Conservation (phyloP, 1,139 yeast species). For the Diutina siamensis region DNA sequence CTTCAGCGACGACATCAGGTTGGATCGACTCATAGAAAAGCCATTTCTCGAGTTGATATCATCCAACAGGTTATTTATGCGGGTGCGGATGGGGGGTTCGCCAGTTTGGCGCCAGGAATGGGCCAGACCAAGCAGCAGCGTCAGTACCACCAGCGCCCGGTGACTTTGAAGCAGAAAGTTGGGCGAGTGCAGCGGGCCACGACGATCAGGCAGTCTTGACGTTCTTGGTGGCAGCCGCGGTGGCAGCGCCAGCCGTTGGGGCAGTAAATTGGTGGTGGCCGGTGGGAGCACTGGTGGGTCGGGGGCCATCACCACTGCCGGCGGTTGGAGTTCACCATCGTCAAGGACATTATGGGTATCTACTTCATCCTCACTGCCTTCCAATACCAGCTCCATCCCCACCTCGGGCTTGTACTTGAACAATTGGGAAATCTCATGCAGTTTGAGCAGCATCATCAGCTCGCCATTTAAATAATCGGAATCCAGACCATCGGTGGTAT, state of each 20-base stretch:
- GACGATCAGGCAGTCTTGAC: neutral
- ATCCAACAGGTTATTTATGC: neutral
- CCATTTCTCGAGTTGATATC: neutral
- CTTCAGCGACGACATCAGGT: neutral
- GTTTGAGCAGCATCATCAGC: neutral
- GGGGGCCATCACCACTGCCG: neutral
- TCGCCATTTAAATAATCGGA: neutral
- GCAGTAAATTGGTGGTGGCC: neutral
- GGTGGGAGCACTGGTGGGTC: neutral
- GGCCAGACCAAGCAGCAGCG: neutral
- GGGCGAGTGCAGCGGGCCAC: neutral
- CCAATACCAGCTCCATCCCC: slow-evolving; percentile 2
- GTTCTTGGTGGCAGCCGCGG: neutral
- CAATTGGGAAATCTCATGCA: neutral
- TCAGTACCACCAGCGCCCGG: neutral
- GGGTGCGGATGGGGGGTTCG: neutral
- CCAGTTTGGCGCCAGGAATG: neutral
- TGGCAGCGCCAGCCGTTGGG: neutral
- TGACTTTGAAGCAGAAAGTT: neutral
- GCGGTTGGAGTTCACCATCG: neutral
- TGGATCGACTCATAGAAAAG: neutral
- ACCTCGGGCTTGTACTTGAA: neutral
- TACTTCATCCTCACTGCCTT: neutral
- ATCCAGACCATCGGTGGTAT: neutral
- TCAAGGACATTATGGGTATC: neutral